These are phyloP conservation scores for Earliella scabrosa DNA, from an alignment of 1,284 basidiomycete genomes.

Conservation along the genomic window DNA sequence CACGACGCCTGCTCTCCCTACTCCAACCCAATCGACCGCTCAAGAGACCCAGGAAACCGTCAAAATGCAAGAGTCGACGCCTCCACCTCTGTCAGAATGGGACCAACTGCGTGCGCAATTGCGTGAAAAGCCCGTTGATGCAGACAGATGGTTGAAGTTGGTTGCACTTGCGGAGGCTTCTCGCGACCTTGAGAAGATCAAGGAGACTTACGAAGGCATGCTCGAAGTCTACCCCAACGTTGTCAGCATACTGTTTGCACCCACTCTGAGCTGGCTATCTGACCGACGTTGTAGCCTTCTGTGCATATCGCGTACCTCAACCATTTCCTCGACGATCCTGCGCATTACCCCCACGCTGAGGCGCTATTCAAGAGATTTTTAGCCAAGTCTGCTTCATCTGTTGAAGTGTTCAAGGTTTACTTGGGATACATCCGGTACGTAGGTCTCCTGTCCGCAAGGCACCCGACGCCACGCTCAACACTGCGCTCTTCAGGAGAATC, in stretches of 20 bases:
- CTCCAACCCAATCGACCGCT: slow-evolving; percentile 32
- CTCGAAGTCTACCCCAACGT: slow-evolving; percentile 81
- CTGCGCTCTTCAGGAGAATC: slow-evolving; percentile 42
- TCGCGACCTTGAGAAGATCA: slow-evolving; percentile 70
- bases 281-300: slow-evolving; percentile 51
- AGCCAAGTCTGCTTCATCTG: slow-evolving; percentile 73
- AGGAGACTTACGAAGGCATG: slow-evolving; percentile 74
- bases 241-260: slow-evolving; percentile 44
- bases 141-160: slow-evolving; percentile 70
- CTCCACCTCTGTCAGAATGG: slow-evolving; percentile 49
- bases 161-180: slow-evolving; percentile 69
- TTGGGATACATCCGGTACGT: slow-evolving; percentile 77
- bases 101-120: slow-evolving; percentile 48
- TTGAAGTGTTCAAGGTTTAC: slow-evolving; percentile 89
- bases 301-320: slow-evolving; percentile 84
- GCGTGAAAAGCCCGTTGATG: slow-evolving; percentile 61
- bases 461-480: background rate
- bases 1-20: slow-evolving; percentile 12
- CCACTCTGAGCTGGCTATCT: slow-evolving; percentile 15
- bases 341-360: slow-evolving; percentile 74
- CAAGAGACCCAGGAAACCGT: slow-evolving; percentile 20
- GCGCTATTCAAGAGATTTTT: slow-evolving; percentile 83
- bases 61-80: slow-evolving; percentile 25
- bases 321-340: slow-evolving; percentile 62
- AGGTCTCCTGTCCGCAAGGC: background rate